Conservation (phyloP, 1,139 yeast species). For the Yamadazyma taylorii region DNA sequence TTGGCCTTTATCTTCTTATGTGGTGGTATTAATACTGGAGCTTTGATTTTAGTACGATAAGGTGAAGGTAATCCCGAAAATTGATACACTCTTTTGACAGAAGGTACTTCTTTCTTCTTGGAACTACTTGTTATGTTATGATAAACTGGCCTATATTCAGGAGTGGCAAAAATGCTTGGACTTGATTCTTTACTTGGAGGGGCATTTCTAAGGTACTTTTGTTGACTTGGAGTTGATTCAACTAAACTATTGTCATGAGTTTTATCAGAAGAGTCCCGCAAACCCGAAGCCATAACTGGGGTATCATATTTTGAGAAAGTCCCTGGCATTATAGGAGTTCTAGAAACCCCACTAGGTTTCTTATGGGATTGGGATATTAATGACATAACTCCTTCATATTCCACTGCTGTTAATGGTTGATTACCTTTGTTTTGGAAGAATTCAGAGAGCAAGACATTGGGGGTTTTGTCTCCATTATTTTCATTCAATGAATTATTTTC, state of each 20-base stretch:
- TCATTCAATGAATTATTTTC: background rate
- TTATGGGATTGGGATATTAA: conserved; percentile 29
- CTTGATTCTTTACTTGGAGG: conserved; percentile 7
- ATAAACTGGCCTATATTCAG: conserved; percentile 42
- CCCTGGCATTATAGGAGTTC: conserved; percentile 16
- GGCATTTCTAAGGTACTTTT: conserved; percentile 9
- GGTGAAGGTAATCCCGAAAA: conserved; percentile 69
- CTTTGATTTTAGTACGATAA: conserved; percentile 51
- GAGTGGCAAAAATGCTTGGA: conserved; percentile 28
- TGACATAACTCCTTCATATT: conserved; percentile 82
- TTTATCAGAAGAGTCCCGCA: background rate
- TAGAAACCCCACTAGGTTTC: conserved; percentile 8
- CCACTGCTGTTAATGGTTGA: conserved; percentile 69
- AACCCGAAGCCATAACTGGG: conserved; percentile 3
- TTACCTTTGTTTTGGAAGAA: conserved; percentile 80
- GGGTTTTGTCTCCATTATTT: conserved; percentile 13
- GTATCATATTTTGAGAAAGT: conserved; percentile 13
- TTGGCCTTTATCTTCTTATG: conserved; percentile 7
- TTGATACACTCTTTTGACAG: conserved; percentile 53
- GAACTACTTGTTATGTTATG: conserved; percentile 23
- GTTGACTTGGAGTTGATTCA: conserved; percentile 16
- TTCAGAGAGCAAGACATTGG: conserved; percentile 62
- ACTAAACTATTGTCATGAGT: conserved; percentile 1
- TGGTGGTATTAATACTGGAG: conserved; percentile 18
- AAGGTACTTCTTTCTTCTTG: conserved; percentile 21